phyloP scores from a whole-genome alignment of 2,329 filamentous ascomycete species.

The Cadophora malorum region DNA sequence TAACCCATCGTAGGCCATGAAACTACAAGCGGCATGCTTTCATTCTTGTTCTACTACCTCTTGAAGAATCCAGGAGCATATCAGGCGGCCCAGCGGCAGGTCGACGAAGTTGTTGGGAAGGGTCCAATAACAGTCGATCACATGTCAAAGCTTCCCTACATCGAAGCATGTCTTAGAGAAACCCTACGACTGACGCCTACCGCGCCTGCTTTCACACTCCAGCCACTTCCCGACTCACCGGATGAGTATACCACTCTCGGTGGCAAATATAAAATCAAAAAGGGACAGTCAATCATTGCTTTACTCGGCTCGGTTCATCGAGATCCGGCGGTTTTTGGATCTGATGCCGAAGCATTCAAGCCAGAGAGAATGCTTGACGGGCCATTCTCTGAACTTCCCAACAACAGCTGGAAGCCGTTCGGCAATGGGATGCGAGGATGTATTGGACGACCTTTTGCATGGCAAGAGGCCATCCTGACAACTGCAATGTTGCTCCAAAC shows the following conservation, averaged over 20 bases:
- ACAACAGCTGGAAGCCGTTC: conserved; percentile 74
- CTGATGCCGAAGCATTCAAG: conserved; percentile 68
- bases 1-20: conserved; percentile 60
- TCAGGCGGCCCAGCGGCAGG: conserved; percentile 56
- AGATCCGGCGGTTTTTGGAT: conserved; percentile 69
- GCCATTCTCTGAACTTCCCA: conserved; percentile 67
- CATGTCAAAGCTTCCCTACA: conserved; percentile 64
- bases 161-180: conserved; percentile 70
- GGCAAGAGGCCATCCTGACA: conserved; percentile 72
- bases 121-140: conserved; percentile 53
- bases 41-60: conserved; percentile 58
- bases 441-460: conserved; percentile 76
- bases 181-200: conserved; percentile 67
- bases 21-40: conserved; percentile 63
- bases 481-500: conserved; percentile 72
- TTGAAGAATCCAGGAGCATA: conserved; percentile 55
- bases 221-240: conserved; percentile 13
- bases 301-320: conserved; percentile 62
- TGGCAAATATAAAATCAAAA: conserved; percentile 46
- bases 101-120: conserved; percentile 58
- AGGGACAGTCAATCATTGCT: conserved; percentile 56
- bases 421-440: conserved; percentile 74
- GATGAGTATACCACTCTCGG: conserved; percentile 51
- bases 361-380: conserved; percentile 77
- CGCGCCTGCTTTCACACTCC: conserved; percentile 50